These are phyloP conservation scores for Yarrowia phangngaensis DNA, from an alignment of 805 yeast species.

Conservation along the genomic window DNA sequence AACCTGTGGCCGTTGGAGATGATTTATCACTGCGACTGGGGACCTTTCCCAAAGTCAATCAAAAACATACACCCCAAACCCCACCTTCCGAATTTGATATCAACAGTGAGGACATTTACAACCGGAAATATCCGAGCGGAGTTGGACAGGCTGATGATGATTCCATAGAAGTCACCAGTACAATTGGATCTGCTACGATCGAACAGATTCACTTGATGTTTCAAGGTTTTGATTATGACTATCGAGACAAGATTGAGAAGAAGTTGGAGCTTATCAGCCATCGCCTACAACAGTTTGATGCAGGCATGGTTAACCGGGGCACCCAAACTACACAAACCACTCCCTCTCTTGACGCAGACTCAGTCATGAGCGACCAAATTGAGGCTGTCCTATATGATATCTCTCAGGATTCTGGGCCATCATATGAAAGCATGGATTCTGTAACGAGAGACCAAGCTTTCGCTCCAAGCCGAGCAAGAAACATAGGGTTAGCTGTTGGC, in stretches of 20 bases:
- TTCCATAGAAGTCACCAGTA: constrained; percentile 8
- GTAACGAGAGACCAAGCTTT: no score
- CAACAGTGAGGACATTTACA: constrained; percentile 19
- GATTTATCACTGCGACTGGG: neutral
- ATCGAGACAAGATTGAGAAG: constrained; percentile 27
- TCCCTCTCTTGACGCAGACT: constrained; percentile 3
- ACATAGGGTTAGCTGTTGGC: no score
- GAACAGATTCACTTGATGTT: constrained; percentile 14
- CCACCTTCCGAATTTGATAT: constrained; percentile 2
- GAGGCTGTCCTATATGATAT: constrained; percentile 10
- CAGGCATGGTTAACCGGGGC: constrained; percentile 7
- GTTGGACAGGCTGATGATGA: constrained; percentile 17
- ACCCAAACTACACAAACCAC: constrained; percentile 4
- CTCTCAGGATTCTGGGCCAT: constrained; percentile 9
- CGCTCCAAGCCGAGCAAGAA: no score
- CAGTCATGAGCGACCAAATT: constrained; percentile 16
- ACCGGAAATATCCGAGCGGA: constrained; percentile 19
- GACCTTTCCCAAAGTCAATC: neutral
- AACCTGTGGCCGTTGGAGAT: neutral
- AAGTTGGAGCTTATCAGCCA: constrained; percentile 18
- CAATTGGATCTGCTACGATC: constrained; percentile 14
- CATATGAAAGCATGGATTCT: neutral
- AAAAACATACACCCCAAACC: no score
- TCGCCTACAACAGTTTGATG: constrained; percentile 22
- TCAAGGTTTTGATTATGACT: constrained; percentile 23